Evolutionary conservation across 108 stramenopile genomes (phyloP).

Genomic region (Poteriospumella lacustris): DNA sequence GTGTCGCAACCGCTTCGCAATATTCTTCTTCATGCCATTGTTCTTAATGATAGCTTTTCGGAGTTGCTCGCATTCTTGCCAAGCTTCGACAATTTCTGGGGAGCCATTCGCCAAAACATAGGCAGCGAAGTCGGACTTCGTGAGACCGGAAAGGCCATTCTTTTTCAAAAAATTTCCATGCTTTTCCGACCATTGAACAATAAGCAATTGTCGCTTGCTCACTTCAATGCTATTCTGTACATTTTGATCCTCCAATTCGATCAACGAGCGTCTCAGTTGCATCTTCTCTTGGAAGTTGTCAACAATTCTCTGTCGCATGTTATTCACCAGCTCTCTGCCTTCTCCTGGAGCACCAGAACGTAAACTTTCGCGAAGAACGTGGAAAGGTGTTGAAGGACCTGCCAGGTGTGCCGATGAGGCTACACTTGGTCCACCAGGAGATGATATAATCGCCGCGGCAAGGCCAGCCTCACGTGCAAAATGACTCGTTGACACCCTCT

Average conservation of each 20-base stretch:
- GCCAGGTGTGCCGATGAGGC: too few species aligned
- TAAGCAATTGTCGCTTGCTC: slow-evolving; percentile 45
- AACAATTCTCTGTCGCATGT: slow-evolving; percentile 46
- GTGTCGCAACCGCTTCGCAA: slow-evolving; percentile 44
- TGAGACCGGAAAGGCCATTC: background rate
- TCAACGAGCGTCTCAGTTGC: slow-evolving; percentile 58
- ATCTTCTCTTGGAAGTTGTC: slow-evolving; percentile 60
- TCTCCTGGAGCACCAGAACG: background rate
- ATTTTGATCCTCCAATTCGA: slow-evolving; percentile 60
- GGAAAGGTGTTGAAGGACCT: slow-evolving; percentile 8
- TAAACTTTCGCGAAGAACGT: background rate
- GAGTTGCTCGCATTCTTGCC: slow-evolving; percentile 50
- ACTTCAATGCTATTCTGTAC: slow-evolving; percentile 57
- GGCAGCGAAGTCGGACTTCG: slow-evolving; percentile 15
- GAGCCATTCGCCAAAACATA: background rate
- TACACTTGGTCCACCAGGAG: too few species aligned
- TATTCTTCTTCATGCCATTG: slow-evolving; percentile 46
- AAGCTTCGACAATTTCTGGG: slow-evolving; percentile 31
- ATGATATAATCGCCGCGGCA: too few species aligned
- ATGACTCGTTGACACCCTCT: too few species aligned
- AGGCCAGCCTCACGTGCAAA: too few species aligned
- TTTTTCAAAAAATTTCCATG: background rate
- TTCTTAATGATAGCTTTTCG: slow-evolving; percentile 54
- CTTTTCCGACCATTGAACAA: slow-evolving; percentile 49
- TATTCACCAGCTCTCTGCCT: slow-evolving; percentile 9